Evolutionary conservation across 225 moss, liverwort and hornwort species (phyloP).

Genomic region (Sphagnum tenellum): DNA sequence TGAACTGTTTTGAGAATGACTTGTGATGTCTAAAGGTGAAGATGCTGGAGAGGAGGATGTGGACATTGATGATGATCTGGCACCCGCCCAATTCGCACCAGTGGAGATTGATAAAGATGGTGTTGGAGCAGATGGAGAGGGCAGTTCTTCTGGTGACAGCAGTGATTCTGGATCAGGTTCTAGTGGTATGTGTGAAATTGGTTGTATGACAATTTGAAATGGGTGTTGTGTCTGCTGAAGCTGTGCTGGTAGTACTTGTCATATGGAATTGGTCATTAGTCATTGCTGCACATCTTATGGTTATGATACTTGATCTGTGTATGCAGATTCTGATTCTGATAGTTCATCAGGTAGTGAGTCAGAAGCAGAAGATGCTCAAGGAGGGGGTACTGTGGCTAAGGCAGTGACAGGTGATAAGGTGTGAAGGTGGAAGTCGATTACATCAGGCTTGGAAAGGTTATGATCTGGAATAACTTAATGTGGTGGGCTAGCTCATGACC

Average conservation of each 20-base stretch:
- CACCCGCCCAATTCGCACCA: constrained; percentile 18
- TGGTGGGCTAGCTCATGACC: constrained; percentile 2
- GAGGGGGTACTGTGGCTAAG: constrained; percentile 45
- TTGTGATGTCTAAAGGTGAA: constrained; percentile 10
- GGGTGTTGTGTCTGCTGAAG: no score
- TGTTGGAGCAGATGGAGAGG: not conserved
- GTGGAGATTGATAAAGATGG: constrained; percentile 40
- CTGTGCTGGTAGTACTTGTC: no score
- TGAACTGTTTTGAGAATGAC: no score
- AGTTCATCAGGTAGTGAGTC: constrained; percentile 97
- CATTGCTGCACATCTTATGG: not conserved
- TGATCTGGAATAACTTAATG: constrained; percentile 11
- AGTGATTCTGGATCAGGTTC: constrained; percentile 51
- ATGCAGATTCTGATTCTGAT: constrained; percentile 80
- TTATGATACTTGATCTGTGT: not conserved
- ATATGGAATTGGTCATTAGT: no score
- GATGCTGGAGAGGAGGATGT: constrained; percentile 59
- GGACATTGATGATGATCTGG: constrained; percentile 51
- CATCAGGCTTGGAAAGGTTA: constrained; percentile 38
- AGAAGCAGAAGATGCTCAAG: constrained; percentile 65
- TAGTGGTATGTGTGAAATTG: constrained; percentile 19
- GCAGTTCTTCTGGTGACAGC: constrained; percentile 35
- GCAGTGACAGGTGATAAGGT: constrained; percentile 51
- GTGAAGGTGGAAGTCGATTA: constrained; percentile 44
- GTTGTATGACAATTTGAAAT: no score